Evolutionary conservation across 345 rosid genomes (phyloP), one percentile per base, ranked within the genome.

Genomic region (Balakata baccata): DNA sequence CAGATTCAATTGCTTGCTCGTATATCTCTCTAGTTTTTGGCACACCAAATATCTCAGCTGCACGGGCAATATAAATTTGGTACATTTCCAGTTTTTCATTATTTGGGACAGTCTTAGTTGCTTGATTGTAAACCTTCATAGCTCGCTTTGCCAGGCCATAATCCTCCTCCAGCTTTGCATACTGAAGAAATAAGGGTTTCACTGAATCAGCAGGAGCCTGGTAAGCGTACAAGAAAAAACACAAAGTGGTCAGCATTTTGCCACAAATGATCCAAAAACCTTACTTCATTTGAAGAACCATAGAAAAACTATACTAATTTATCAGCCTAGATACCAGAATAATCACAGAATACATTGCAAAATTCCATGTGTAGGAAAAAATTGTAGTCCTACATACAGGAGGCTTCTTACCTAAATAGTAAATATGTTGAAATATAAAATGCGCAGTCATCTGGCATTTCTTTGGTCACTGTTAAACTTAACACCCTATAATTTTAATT

Each of bases 141-240:
- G 98, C 99, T 77, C 97, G 87, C 82, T 95, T 95, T 53, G 98
- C 98, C 60, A 95, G 81, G 75, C 99, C 99, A 74, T 84, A 90
- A 71, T 95, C 99, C 78, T 92, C 98, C 79, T 95, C 99, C 63
- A 95, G 83, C 84, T 95, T 95, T 34, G 99, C 99, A 80, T 91
- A 95, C 77, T 92, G 97, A 78, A 95, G 99, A 80, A 85, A 92
- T 64, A 92, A 77, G 18, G 96, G 96, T 80, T 92, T 95, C 9
- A 91, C 96, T 51, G 85, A 77, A 80, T 92, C 99, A 22, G 99
- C 86, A 74, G 99, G 97, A 62, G 99, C 89, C 98, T 92, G 87
- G 65, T 65, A 75, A 58, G 69, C 39, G 74, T 38, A 67, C 22
- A 22, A 67, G 49, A 25, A 62, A 43, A 73, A 50, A 53, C 43